Conservation (phyloP, 2,329 filamentous ascomycete genomes). For the Ceratocystis colombiana region DNA sequence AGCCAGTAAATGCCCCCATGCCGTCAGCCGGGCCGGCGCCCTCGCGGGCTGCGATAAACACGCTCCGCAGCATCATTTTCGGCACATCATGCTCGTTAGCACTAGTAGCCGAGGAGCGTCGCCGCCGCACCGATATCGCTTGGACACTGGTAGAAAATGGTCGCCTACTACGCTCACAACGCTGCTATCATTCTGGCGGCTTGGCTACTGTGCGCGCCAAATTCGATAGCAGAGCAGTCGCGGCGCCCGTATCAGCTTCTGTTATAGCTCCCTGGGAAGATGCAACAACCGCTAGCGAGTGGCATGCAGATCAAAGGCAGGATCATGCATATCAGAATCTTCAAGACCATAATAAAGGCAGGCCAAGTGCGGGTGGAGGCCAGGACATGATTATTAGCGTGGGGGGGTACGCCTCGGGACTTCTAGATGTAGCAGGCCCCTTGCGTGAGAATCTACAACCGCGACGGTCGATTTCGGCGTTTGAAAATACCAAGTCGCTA, state of each 20-base stretch:
- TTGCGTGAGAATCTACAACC: constrained; percentile 2
- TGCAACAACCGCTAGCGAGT: neutral
- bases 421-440: neutral
- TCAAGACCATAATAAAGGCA: neutral
- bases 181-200: constrained; percentile 26
- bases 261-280: constrained; percentile 9
- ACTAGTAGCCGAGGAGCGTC: constrained; percentile 46
- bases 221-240: constrained; percentile 14
- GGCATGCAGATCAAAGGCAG: neutral
- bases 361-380: neutral
- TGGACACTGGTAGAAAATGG: constrained; percentile 43
- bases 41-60: constrained; percentile 46
- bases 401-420: neutral
- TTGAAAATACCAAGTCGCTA: constrained; percentile 17
- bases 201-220: constrained; percentile 23
- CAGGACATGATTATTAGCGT: neutral
- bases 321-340: neutral
- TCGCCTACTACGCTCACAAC: constrained; percentile 25
- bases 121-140: constrained; percentile 44
- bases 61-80: constrained; percentile 46
- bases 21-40: constrained; percentile 41
- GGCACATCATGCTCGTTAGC: constrained; percentile 49
- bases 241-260: neutral
- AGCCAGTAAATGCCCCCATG: constrained; percentile 32
- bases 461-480: neutral